A percentile compares a stretch with the other conserved stretches of the same genome.
Evolutionary conservation across 306 rosid species (phyloP).

Genomic region (Rubus parviflorus): DNA sequence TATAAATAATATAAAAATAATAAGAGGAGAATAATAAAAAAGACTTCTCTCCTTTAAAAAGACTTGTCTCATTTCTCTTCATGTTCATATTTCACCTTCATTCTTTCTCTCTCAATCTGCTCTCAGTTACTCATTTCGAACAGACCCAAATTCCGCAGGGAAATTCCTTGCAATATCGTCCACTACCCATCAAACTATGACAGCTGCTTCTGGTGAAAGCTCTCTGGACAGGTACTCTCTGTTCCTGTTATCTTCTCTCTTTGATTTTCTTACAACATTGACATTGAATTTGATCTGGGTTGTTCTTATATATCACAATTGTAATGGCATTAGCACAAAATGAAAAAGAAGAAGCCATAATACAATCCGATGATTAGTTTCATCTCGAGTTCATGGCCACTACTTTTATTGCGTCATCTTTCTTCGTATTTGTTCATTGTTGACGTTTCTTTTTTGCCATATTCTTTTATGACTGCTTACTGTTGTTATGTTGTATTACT

Average conservation of each 20-base stretch:
- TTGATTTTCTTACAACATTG: not conserved
- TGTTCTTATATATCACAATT: not conserved
- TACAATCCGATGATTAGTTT: not conserved
- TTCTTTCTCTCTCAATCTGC: not conserved
- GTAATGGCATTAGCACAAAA: not conserved
- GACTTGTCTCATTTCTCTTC: not conserved
- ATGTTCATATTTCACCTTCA: not conserved
- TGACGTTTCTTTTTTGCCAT: too few species aligned
- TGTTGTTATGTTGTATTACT: not conserved
- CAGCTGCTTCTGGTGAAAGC: conserved; percentile 39
- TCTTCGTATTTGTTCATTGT: too few species aligned
- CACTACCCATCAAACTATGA: conserved; percentile 38
- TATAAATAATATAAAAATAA: too few species aligned
- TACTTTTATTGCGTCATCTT: too few species aligned
- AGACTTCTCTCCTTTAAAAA: too few species aligned
- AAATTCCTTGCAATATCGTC: not conserved
- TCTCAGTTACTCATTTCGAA: not conserved
- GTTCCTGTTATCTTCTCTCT: not conserved
- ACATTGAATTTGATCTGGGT: conserved; percentile 11
- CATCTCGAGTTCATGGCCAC: too few species aligned
- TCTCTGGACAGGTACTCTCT: conserved; percentile 40
- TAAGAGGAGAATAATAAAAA: too few species aligned
- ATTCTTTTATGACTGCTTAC: too few species aligned
- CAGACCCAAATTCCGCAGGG: not conserved
- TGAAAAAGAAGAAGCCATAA: not conserved